A percentile compares a stretch with the other conserved stretches of the same genome.
Conservation (phyloP, 208 protist species). For the Trypanosoma platydactyli region DNA sequence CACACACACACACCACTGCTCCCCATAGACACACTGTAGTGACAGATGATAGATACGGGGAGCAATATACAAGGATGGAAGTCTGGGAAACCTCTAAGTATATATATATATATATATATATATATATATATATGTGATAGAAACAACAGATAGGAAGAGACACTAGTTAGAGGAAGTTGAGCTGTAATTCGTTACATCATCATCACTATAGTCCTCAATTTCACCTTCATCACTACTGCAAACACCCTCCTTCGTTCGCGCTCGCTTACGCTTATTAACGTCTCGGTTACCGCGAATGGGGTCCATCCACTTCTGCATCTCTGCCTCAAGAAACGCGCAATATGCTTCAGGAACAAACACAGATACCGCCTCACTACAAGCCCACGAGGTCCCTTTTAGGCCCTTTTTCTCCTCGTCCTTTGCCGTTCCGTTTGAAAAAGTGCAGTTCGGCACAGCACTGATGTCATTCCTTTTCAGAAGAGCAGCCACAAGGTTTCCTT, state of each 20-base stretch:
- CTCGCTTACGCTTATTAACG: background rate
- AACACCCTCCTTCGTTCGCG: conserved; percentile 3
- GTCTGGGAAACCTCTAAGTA: conserved; percentile 5
- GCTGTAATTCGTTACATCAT: conserved; percentile 13
- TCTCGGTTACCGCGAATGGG: conserved; percentile 28
- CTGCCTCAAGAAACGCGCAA: conserved; percentile 28
- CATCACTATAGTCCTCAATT: conserved; percentile 20
- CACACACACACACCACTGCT: no score
- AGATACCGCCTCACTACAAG: conserved; percentile 4
- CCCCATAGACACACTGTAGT: no score
- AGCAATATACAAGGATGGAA: background rate
- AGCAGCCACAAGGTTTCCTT: conserved; percentile 24
- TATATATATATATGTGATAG: background rate
- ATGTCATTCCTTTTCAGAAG: conserved; percentile 14
- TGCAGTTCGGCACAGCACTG: background rate
- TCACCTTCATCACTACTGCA: conserved; percentile 21
- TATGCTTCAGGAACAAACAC: conserved; percentile 36
- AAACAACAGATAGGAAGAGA: conserved; percentile 17
- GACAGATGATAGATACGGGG: background rate
- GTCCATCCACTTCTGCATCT: conserved; percentile 48
- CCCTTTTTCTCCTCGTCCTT: conserved; percentile 1
- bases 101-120: conserved; percentile 6
- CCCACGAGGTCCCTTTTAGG: background rate
- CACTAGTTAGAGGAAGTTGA: conserved; percentile 21
- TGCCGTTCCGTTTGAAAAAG: background rate